These are phyloP conservation scores for Exophiala calicioides DNA, from an alignment of 2,329 filamentous ascomycete genomes.

Conservation along the genomic window DNA sequence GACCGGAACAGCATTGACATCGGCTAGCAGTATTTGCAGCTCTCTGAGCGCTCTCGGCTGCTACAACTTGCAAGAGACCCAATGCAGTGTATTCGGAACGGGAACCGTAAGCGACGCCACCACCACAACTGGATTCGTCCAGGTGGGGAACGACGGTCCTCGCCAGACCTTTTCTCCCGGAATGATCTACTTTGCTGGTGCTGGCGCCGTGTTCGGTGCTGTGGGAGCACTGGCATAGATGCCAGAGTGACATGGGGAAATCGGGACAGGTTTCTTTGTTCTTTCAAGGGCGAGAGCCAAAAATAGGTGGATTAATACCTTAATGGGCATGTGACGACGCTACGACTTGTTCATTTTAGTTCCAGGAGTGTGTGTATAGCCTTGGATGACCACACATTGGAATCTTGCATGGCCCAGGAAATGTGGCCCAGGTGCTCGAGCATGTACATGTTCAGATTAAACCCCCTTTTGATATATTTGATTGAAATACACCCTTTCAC, in stretches of 20 bases:
- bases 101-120: slow-evolving; percentile 32
- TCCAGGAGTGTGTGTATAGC: no score
- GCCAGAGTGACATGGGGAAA: background rate
- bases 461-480: no score
- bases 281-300: no score
- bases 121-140: slow-evolving; percentile 30
- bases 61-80: slow-evolving; percentile 49
- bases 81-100: slow-evolving; percentile 45
- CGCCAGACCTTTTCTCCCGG: slow-evolving; percentile 36
- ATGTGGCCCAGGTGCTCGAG: no score
- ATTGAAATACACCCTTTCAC: no score
- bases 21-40: slow-evolving; percentile 47
- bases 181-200: slow-evolving; percentile 44
- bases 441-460: no score
- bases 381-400: no score
- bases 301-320: no score
- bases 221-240: slow-evolving; percentile 26
- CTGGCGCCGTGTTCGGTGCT: slow-evolving; percentile 48
- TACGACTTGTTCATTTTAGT: slow-evolving; percentile 12
- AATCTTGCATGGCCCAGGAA: no score
- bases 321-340: slow-evolving; percentile 20
- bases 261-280: background rate
- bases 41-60: slow-evolving; percentile 51
- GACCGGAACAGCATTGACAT: slow-evolving; percentile 44
- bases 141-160: slow-evolving; percentile 24